Evolutionary conservation across 805 yeast genomes (phyloP).

Genomic region (Barnettozyma vustinii): DNA sequence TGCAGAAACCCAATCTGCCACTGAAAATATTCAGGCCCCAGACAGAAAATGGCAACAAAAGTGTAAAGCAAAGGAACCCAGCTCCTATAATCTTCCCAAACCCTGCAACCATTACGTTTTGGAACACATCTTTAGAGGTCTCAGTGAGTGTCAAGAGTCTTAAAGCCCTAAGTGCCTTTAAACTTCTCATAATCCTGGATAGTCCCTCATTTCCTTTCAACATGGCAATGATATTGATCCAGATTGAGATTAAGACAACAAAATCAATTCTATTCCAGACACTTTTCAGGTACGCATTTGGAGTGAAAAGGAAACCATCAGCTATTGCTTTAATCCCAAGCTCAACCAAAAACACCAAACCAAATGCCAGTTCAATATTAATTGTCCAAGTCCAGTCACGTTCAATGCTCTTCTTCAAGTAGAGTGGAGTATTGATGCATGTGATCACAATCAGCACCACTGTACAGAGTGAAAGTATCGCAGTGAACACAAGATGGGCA

Average conservation of each 20-base stretch:
- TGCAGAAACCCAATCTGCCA: constrained; percentile 68
- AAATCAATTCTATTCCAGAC: constrained; percentile 83
- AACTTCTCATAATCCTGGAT: constrained; percentile 69
- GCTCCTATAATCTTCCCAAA: constrained; percentile 68
- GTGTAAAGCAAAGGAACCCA: constrained; percentile 59
- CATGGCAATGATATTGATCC: constrained; percentile 69
- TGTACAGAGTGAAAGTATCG: constrained; percentile 57
- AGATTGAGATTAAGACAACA: constrained; percentile 68
- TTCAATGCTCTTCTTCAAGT: constrained; percentile 35
- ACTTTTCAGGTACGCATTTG: constrained; percentile 75
- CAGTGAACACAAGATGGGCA: constrained; percentile 44
- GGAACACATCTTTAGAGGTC: constrained; percentile 71
- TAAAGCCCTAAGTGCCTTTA: constrained; percentile 82
- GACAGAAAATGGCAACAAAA: constrained; percentile 78
- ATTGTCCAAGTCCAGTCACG: constrained; percentile 55
- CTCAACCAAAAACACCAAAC: constrained; percentile 60
- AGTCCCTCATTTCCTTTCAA: constrained; percentile 45
- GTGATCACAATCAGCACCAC: constrained; percentile 66
- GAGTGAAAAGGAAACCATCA: constrained; percentile 77
- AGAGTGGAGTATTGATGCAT: constrained; percentile 78
- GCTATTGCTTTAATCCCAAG: constrained; percentile 74
- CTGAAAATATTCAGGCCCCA: constrained; percentile 86
- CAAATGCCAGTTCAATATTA: constrained; percentile 54
- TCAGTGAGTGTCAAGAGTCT: constrained; percentile 75
- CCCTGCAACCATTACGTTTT: constrained; percentile 77